Evolutionary conservation across 352 stramenopile species (phyloP), one percentile per base, ranked within the genome.

Genomic region (Globisporangium uncinulatum): DNA sequence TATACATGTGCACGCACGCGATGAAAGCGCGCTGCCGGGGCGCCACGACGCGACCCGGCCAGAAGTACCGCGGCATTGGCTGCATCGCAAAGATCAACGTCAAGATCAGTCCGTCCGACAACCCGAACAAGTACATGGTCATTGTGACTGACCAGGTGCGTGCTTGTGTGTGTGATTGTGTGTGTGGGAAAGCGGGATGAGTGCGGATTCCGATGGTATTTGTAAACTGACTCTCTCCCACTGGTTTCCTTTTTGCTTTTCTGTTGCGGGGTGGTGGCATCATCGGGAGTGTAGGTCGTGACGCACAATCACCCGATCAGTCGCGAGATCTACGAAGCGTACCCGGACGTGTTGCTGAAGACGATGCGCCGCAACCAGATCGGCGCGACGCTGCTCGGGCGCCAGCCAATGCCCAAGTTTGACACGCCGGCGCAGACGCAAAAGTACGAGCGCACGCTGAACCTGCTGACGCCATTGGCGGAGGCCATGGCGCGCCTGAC

Each of bases 1-100:
- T 92, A 84, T 92, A 92, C 65, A 92, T 92, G 83, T 92, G 83
- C 69, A 92, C 83, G 46, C 83, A 92, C 67, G 83, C 83, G 43
- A 92, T 92, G 83, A 92, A 92, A 60, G 83, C 83, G 34, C 74
- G 83, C 15, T 92, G 79, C 59, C 83, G 83, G 29, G 83, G 83
- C 32, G 80, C 83, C 8, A 88, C 80, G 36, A 90, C 78, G 19
- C 83, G 83, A 7, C 79, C 83, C 0, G 83, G 83, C 0, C 83
- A 92, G 32, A 90, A 91, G 57, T 92, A 92, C 58, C 79, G 83
- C 41, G 83, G 83, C 34, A 90, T 92, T 51, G 83, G 83, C 50
- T 92, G 83, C 58, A 89, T 89, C 56, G 80, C 83, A 56, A 92
- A 92, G 70, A 92, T 92, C 59, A 92, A 92, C 63, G 83, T 90